phyloP scores from a whole-genome alignment of 2,329 filamentous ascomycete species.

The Pyrenophora teres region DNA sequence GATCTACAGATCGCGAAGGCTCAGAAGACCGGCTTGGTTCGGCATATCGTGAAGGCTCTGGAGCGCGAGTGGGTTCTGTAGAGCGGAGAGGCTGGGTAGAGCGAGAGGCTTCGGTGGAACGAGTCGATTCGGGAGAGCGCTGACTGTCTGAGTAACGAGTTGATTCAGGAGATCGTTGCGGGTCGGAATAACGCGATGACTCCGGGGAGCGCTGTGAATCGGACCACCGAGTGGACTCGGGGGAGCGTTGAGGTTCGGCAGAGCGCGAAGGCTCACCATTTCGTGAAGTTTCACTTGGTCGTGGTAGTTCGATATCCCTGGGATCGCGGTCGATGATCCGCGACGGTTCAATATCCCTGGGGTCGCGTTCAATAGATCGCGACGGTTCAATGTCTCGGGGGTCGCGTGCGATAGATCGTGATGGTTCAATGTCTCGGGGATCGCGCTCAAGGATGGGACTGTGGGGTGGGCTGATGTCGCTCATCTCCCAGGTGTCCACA shows the following conservation, averaged over 20 bases:
- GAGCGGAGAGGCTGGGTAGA: no score
- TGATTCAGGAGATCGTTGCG: no score
- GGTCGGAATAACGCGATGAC: no score
- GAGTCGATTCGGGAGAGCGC: neutral
- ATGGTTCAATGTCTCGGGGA: constrained; percentile 20
- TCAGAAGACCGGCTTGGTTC: neutral
- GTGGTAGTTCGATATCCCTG: neutral
- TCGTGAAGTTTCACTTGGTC: neutral
- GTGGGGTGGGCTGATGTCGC: constrained; percentile 29
- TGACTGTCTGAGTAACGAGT: no score
- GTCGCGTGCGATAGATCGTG: neutral
- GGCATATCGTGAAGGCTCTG: neutral
- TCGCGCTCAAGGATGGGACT: constrained; percentile 43
- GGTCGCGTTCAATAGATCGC: neutral
- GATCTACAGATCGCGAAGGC: neutral
- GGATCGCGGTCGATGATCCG: neutral
- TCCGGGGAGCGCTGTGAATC: no score
- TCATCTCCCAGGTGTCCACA: constrained; percentile 38
- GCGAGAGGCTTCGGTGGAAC: neutral
- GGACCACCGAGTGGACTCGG: no score
- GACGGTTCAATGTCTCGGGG: neutral
- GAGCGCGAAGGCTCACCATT: constrained; percentile 1
- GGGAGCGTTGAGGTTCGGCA: neutral
- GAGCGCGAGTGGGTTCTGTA: no score
- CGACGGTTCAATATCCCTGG: constrained; percentile 2